Conservation (phyloP, 805 yeast genomes). For the Jamesozyma rosinii region DNA sequence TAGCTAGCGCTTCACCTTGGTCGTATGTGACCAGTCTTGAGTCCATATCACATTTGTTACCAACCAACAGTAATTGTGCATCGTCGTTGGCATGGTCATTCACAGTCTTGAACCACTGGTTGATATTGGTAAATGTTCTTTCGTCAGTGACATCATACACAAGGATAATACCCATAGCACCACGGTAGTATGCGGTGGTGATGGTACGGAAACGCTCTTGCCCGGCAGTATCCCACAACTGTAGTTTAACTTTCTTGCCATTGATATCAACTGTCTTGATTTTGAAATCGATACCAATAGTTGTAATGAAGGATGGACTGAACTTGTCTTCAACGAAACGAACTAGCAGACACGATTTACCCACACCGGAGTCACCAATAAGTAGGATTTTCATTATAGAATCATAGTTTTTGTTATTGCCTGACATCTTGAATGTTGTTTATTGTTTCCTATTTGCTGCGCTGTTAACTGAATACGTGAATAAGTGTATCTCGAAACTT, state of each 20-base stretch:
- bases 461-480: too few species aligned
- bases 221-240: conserved; percentile 97
- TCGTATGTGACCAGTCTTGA: conserved; percentile 80
- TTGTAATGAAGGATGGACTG: conserved; percentile 92
- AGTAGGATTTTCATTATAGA: conserved; percentile 84
- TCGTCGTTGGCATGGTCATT: conserved; percentile 95
- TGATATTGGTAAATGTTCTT: conserved; percentile 84
- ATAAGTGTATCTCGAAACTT: too few species aligned
- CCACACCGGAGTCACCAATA: conserved; percentile 90
- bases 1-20: conserved; percentile 84
- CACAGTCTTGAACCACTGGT: conserved; percentile 92
- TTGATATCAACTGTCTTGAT: conserved; percentile 91
- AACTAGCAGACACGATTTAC: conserved; percentile 79
- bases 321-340: conserved; percentile 95
- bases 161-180: conserved; percentile 79
- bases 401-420: conserved; percentile 45
- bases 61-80: conserved; percentile 88
- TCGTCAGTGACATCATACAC: conserved; percentile 83
- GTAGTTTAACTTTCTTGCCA: conserved; percentile 86
- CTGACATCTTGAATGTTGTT: conserved; percentile 18
- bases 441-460: too few species aligned
- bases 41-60: conserved; percentile 89
- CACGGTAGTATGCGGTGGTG: conserved; percentile 86
- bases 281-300: conserved; percentile 97
- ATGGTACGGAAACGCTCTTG: conserved; percentile 92